These are phyloP conservation scores for Letharia lupina DNA, from an alignment of 495 filamentous ascomycete genomes.

Conservation along the genomic window DNA sequence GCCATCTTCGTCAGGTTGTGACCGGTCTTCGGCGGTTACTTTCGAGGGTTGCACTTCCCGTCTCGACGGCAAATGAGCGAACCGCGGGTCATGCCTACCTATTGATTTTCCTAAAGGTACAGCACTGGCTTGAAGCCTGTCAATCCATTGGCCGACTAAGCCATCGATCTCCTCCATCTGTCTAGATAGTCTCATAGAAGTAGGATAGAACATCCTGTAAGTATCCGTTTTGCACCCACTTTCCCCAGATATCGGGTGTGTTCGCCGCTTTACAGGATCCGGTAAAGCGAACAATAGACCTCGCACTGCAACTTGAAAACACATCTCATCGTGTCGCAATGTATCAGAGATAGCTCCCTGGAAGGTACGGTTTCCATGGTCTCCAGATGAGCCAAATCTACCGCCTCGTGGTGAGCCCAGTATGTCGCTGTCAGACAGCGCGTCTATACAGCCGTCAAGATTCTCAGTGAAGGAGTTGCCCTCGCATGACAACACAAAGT, in stretches of 20 bases:
- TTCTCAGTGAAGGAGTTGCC: slow-evolving; percentile 48
- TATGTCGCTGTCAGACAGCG: slow-evolving; percentile 78
- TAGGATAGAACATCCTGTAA: slow-evolving; percentile 82
- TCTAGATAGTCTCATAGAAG: slow-evolving; percentile 66
- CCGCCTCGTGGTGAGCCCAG: slow-evolving; percentile 43
- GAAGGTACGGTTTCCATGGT: slow-evolving; percentile 34
- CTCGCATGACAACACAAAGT: slow-evolving; percentile 78
- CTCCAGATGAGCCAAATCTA: slow-evolving; percentile 35
- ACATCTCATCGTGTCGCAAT: slow-evolving; percentile 83
- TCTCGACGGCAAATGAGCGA: slow-evolving; percentile 27
- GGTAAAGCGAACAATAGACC: slow-evolving; percentile 79
- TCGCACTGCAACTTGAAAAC: slow-evolving; percentile 78
- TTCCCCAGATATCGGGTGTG: slow-evolving; percentile 24
- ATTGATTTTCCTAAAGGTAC: slow-evolving; percentile 16
- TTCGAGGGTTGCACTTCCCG: slow-evolving; percentile 14
- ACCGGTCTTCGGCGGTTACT: background rate
- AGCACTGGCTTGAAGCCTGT: slow-evolving; percentile 11
- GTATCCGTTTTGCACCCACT: slow-evolving; percentile 45
- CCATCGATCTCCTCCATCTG: slow-evolving; percentile 69
- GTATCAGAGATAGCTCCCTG: slow-evolving; percentile 53
- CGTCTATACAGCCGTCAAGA: slow-evolving; percentile 72
- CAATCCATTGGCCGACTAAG: slow-evolving; percentile 57
- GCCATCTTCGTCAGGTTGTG: background rate
- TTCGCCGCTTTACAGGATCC: slow-evolving; percentile 63
- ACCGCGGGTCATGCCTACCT: slow-evolving; percentile 32